Percentiles rank a stretch among this genome's conserved stretches.
These are phyloP conservation scores for Penicillium rolfsii DNA, from an alignment of 2,329 filamentous ascomycete species.

Conservation along the genomic window DNA sequence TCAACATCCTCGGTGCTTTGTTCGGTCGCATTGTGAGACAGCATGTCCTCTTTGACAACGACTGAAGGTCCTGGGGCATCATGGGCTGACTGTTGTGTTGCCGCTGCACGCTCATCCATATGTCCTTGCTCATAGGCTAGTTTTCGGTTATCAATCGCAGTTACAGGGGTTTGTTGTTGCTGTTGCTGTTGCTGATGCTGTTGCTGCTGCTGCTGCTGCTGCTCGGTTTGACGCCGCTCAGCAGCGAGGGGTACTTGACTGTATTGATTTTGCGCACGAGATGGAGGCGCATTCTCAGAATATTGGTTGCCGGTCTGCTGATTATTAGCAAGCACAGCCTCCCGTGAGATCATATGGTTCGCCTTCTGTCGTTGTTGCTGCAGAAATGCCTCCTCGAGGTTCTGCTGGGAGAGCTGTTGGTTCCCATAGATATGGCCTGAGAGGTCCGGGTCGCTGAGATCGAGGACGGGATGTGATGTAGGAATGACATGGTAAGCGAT, in stretches of 20 bases:
- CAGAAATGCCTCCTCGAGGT: conserved; percentile 63
- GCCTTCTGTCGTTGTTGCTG: conserved; percentile 59
- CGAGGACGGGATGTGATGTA: conserved; percentile 63
- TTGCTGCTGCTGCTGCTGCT: conserved; percentile 45
- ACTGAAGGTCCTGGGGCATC: conserved; percentile 62
- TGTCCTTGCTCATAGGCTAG: conserved; percentile 47
- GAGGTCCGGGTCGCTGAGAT: conserved; percentile 50
- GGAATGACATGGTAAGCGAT: conserved; percentile 70
- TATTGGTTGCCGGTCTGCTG: conserved; percentile 60
- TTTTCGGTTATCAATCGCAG: conserved; percentile 57
- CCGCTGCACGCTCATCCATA: conserved; percentile 57
- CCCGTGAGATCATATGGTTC: conserved; percentile 52
- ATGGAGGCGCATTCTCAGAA: conserved; percentile 44
- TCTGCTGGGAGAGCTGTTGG: conserved; percentile 56
- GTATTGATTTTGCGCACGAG: conserved; percentile 48
- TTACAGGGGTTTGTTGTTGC: conserved; percentile 41
- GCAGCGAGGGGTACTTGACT: conserved; percentile 44
- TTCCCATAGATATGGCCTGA: conserved; percentile 52
- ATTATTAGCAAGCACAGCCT: conserved; percentile 61
- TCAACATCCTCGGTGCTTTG: conserved; percentile 64
- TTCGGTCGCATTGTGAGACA: conserved; percentile 47
- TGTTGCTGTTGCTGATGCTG: conserved; percentile 45
- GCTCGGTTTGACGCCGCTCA: conserved; percentile 47
- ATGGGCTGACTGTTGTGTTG: conserved; percentile 58
- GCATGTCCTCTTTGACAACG: conserved; percentile 43